Evolutionary conservation across 2,329 filamentous ascomycete genomes (phyloP), one percentile per base, ranked within the genome.

Genomic region (Colletotrichum falcatum): DNA sequence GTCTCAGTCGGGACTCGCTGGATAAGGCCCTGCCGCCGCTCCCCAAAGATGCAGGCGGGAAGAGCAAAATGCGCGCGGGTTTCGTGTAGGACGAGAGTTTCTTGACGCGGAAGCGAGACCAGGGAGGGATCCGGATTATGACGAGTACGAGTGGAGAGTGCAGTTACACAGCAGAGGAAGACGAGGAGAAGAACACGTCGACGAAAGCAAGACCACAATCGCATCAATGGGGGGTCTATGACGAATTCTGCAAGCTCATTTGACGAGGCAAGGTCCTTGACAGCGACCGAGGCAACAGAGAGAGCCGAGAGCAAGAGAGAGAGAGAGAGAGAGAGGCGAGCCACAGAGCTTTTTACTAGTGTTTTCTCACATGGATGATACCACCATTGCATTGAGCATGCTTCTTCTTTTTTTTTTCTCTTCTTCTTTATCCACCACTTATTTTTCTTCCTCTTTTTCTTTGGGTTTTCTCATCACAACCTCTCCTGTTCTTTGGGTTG

Each of bases 1-100:
- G 79, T 71, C 75, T 88, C 68, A 87, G 87, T 77, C 84, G 84
- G 56, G 86, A 88, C 49, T 90, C 88, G 73, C 79, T 90, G 53
- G 87, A 90, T 74, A 91, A 91, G 79, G 84, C 84, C 14, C 78
- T 91, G 56, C 89, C 89, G 8, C 87, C 88, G 3, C 77, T 91
- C 54, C 89, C 89, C 2, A 72, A 69, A 55, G 74, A 75, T 56
- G 66, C 33, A 44, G 71, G 61, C 6, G 74, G 74, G 20, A 66
- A 69, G 39, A 73, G 64, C 39, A 59, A 60, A 6, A 51, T 62
- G 58, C 72, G 67, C 35, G 28, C 66, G 14, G 62, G 66, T 9
- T 55, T 68, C 26, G 70, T 61, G 5, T 73, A 73, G 72, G 46
- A 61, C 23, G 56, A 64, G 28, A 51, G 58, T 20, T 44, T 51